Conservation (phyloP, 352 stramenopile species). For the Phytophthora colocasiae region DNA sequence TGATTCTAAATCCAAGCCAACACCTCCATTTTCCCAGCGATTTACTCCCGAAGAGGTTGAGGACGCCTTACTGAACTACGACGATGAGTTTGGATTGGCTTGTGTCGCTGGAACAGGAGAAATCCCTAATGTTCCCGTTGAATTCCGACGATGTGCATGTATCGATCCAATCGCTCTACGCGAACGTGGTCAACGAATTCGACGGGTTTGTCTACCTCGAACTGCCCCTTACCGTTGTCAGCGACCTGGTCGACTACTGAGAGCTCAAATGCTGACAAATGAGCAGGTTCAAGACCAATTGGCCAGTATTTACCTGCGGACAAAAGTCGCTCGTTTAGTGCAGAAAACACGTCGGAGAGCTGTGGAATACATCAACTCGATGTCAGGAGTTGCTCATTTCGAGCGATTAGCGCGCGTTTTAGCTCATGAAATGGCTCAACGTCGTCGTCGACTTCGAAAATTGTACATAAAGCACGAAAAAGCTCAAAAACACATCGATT, state of each 20-base stretch:
- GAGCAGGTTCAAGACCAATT: constrained; percentile 76
- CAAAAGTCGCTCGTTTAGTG: constrained; percentile 57
- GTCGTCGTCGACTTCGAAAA: constrained; percentile 51
- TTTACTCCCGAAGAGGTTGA: constrained; percentile 58
- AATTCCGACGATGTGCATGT: constrained; percentile 62
- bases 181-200: constrained; percentile 35
- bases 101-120: constrained; percentile 26
- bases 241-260: constrained; percentile 52
- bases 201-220: constrained; percentile 56
- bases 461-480: constrained; percentile 45
- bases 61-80: constrained; percentile 60
- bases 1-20: background rate
- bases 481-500: constrained; percentile 25
- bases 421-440: constrained; percentile 34
- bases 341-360: constrained; percentile 65
- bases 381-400: constrained; percentile 54
- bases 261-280: constrained; percentile 67
- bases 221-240: constrained; percentile 53
- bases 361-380: constrained; percentile 70
- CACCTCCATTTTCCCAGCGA: constrained; percentile 20
- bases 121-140: constrained; percentile 18
- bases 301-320: constrained; percentile 56
- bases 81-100: constrained; percentile 62
- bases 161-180: constrained; percentile 42
- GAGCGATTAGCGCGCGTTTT: constrained; percentile 44